Conservation (phyloP, 805 yeast genomes). For the Barnettozyma vustinii region DNA sequence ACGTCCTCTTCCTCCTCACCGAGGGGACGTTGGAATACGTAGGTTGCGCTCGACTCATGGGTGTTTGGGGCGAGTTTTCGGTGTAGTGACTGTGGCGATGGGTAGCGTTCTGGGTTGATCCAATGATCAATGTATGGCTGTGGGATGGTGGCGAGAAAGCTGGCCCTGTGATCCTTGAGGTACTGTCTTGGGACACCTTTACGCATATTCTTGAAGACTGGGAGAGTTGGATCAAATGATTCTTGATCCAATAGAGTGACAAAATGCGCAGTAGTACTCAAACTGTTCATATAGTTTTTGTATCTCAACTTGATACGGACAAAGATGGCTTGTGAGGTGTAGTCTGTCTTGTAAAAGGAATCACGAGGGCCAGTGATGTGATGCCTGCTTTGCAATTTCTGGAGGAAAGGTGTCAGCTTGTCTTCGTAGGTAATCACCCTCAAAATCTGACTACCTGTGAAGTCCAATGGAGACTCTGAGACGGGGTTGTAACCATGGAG, state of each 20-base stretch:
- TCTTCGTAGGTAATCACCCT: background rate
- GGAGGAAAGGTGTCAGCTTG: background rate
- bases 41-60: background rate
- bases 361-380: too few species aligned
- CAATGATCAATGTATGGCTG: background rate
- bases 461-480: background rate
- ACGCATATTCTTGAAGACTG: slow-evolving; percentile 6
- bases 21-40: background rate
- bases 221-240: background rate
- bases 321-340: slow-evolving; percentile 8
- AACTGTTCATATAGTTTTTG: slow-evolving; percentile 2
- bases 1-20: background rate
- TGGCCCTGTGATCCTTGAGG: background rate
- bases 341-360: background rate
- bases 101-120: background rate
- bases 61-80: background rate
- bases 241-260: background rate
- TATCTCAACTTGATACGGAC: slow-evolving; percentile 7
- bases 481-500: background rate
- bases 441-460: background rate
- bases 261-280: slow-evolving; percentile 8
- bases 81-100: background rate
- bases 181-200: slow-evolving; percentile 4
- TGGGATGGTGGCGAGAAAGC: slow-evolving; percentile 3
- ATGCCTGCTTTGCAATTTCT: background rate